Conservation (phyloP, 2,329 filamentous ascomycete genomes). For the Aspergillus quadrilineatus region DNA sequence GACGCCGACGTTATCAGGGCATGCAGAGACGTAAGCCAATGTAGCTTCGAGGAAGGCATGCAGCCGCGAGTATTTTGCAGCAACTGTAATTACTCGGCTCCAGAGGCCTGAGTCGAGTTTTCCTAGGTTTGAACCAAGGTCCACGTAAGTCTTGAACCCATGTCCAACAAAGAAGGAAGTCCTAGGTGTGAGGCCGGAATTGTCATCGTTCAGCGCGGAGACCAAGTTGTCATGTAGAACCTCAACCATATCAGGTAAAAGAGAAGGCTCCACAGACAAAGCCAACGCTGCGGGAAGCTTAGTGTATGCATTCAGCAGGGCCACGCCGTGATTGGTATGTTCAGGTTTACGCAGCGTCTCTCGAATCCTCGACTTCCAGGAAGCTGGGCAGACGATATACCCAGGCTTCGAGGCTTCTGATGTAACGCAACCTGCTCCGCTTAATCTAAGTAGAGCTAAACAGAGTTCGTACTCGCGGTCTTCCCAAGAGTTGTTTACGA, state of each 20-base stretch:
- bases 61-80: conserved; percentile 64
- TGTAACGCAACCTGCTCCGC: conserved; percentile 51
- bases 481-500: conserved; percentile 71
- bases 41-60: conserved; percentile 66
- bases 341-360: conserved; percentile 59
- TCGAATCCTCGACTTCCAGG: conserved; percentile 71
- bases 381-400: conserved; percentile 40
- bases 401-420: conserved; percentile 43
- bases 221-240: conserved; percentile 66
- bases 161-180: conserved; percentile 72
- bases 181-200: conserved; percentile 59
- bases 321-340: conserved; percentile 57
- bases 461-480: conserved; percentile 68
- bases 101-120: conserved; percentile 62
- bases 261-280: conserved; percentile 60
- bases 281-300: conserved; percentile 61
- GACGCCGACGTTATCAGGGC: conserved; percentile 32
- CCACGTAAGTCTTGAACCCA: conserved; percentile 71
- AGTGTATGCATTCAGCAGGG: conserved; percentile 67
- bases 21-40: conserved; percentile 48
- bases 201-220: conserved; percentile 62
- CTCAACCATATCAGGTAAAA: conserved; percentile 64
- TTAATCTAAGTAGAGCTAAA: conserved; percentile 64
- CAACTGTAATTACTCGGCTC: conserved; percentile 64
- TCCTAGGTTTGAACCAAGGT: conserved; percentile 61